Evolutionary conservation across 2,329 filamentous ascomycete genomes (phyloP).

Genomic region (Mollisiaceae sp.): DNA sequence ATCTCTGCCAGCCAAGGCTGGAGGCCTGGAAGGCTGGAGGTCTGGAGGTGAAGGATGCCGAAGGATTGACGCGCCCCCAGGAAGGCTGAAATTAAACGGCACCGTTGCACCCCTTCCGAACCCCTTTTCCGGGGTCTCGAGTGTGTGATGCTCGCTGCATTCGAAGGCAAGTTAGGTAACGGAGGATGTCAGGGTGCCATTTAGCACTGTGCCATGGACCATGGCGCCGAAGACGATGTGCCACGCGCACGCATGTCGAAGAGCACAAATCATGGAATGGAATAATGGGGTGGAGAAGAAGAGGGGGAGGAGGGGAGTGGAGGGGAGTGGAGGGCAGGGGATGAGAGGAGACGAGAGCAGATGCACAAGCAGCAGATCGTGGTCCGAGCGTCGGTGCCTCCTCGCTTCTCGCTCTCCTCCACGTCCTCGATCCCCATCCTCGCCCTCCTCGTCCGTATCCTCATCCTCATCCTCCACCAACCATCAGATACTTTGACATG

Average conservation of each 20-base stretch:
- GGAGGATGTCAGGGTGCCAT: not conserved
- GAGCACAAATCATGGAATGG: not conserved
- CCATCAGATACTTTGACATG: too few relatives aligned
- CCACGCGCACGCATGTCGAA: not conserved
- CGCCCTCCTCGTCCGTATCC: not conserved
- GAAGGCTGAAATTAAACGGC: constrained; percentile 9
- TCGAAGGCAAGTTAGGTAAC: not conserved
- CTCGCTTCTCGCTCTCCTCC: not conserved
- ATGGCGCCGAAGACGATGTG: not conserved
- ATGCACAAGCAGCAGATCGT: constrained; percentile 9
- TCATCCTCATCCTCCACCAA: too few relatives aligned
- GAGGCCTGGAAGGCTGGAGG: not conserved
- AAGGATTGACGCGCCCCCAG: not conserved
- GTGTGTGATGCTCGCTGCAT: not conserved
- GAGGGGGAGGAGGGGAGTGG: too few relatives aligned
- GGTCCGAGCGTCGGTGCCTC: not conserved
- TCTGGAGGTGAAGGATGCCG: constrained; percentile 1
- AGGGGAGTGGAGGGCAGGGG: too few relatives aligned
- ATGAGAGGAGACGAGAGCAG: not conserved
- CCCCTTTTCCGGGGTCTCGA: not conserved
- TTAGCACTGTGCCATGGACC: too few relatives aligned
- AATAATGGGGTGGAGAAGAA: not conserved
- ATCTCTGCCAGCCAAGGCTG: not conserved
- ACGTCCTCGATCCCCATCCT: too few relatives aligned
- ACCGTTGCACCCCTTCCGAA: not conserved